Evolutionary conservation across 371 early-diverging fungal species (phyloP), one percentile per base, ranked within the genome.

Genomic region (Actinomortierella wolfii): DNA sequence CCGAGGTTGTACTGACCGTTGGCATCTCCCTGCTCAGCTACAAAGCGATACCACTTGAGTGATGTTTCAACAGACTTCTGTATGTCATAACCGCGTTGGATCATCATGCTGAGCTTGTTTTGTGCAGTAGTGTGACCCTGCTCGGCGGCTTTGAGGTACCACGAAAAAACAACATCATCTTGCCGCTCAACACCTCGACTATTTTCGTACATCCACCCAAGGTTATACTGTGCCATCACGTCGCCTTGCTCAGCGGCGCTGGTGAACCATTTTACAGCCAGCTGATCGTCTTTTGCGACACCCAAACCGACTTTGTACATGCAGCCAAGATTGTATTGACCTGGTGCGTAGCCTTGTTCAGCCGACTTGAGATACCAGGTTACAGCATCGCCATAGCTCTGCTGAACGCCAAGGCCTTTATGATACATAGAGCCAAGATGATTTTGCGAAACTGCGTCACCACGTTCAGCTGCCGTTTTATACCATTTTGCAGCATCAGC

Each of bases 361-460:
- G 34, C 34, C 34, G 34, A 34, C 34, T 34, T 34, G 34, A 4
- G 34, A 34, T 34, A 34, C 34, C 89, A 93, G 45, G 77, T 57
- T 23, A 92, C 85, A 5, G 94, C 94, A 40, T 84, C 78, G 4
- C 63, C 53, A 11, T 86, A 64, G 51, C 90, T 75, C 62, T 84
- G 83, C 48, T 83, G 81, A 7, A 90, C 84, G 24, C 92, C 92
- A 51, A 88, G 79, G 29, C 94, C 95, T 28, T 92, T 89, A 77
- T 94, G 93, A 65, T 91, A 92, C 57, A 91, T 90, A 65, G 90
- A 88, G 0, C 90, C 94, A 46, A 93, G 81, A 48, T 93, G 92
- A 78, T 91, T 92, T 76, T 91, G 88, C 15, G 91, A 88, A 1
- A 91, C 92, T 0, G 87, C 83, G 52, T 86, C 83, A 18, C 83